Base-by-base conservation (phyloP, 305 asterid species). In the Ilex paraguariensis region DNA sequence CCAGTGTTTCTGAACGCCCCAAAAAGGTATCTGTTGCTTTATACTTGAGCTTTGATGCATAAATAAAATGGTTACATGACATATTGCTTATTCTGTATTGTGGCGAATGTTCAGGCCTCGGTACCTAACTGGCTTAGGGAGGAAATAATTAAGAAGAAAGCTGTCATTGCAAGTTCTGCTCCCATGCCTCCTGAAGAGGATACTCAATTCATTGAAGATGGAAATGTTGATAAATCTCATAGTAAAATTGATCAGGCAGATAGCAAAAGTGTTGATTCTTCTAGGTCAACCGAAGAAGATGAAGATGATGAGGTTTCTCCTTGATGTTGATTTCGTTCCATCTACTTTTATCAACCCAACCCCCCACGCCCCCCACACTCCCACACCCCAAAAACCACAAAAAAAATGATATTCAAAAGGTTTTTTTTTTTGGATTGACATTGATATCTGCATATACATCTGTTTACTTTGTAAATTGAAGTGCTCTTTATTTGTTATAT, bases 91-190 rank as follows among this genome's bases (percentile, higher is more conserved):
- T 36, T 36, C 28, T 65, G 16, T 56, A 44, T 50, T 64, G 60
- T 70, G 67, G 46, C 45, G 42, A 46, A 57, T 31, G 73, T 78
- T 64, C 79, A 93, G 98, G 95, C 95, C 42, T 83, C 97, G 15
- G 96, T 93, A 17, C 98, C 98, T 70, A 93, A 86, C 80, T 93
- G 98, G 98, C 91, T 93, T 15, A 87, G 96, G 80, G 98, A 93
- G 77, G 98, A 93, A 80, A 88, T 94, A 61, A 94, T 90, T 54
- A 94, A 90, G 77, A 94, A 83, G 53, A 93, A 90, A 84, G 84
- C 95, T 73, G 85, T 75, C 74, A 79, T 93, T 64, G 67, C 90
- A 54, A 88, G 79, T 73, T 80, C 95, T 53, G 64, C 70, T 54
- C 75, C 67, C 4, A 90, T 73, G 57, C 64, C 74, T 54, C 76